phyloP scores from a whole-genome alignment of 768 basidiomycete species.

The Naganishia kalamii region DNA sequence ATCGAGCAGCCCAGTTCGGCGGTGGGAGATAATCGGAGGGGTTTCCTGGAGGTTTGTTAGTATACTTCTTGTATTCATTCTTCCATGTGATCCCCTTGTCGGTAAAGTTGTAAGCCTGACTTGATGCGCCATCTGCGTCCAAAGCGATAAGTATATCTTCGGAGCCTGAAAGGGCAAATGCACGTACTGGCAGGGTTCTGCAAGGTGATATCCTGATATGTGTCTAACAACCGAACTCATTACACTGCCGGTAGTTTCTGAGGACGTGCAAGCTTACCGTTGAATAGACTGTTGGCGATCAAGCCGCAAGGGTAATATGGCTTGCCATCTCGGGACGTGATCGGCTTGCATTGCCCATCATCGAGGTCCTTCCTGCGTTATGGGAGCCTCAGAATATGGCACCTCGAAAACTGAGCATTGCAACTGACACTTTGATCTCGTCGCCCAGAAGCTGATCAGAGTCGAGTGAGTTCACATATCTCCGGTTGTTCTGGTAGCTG shows the following conservation, averaged over 20 bases:
- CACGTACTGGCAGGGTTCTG: constrained; percentile 54
- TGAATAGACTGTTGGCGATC: constrained; percentile 95
- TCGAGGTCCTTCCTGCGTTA: constrained; percentile 37
- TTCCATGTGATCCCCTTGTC: constrained; percentile 87
- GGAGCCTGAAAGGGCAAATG: constrained; percentile 10
- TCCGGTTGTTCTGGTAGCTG: constrained; percentile 95
- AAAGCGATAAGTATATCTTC: neutral
- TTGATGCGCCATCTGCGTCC: constrained; percentile 30
- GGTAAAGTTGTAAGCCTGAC: constrained; percentile 64
- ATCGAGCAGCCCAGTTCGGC: constrained; percentile 77
- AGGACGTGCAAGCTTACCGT: constrained; percentile 54
- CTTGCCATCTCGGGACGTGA: constrained; percentile 55
- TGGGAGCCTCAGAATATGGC: neutral
- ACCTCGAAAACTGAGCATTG: neutral
- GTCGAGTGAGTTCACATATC: constrained; percentile 89
- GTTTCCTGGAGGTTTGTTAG: constrained; percentile 56
- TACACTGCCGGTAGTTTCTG: no score
- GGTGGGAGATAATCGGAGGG: constrained; percentile 74
- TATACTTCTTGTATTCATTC: constrained; percentile 87
- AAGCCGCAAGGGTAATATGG: constrained; percentile 90
- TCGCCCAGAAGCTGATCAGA: constrained; percentile 74
- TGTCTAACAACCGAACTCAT: constrained; percentile 54
- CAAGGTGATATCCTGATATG: constrained; percentile 61
- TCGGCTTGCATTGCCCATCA: constrained; percentile 78
- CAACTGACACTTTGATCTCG: neutral